These are phyloP conservation scores for Hippophae tibetana DNA, from an alignment of 306 rosid genomes.

Conservation along the genomic window DNA sequence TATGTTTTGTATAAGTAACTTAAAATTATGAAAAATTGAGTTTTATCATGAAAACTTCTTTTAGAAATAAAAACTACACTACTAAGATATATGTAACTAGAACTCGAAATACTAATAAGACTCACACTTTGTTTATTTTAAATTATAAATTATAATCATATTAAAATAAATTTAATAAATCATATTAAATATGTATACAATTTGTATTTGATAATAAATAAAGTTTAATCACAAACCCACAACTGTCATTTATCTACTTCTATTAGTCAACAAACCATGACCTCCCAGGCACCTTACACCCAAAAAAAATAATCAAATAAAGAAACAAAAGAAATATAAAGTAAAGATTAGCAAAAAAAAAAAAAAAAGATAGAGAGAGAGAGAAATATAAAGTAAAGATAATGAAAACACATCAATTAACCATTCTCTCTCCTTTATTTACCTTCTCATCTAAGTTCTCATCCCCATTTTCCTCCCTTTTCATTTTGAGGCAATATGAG, in stretches of 20 bases:
- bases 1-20: too few relatives aligned
- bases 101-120: too few relatives aligned
- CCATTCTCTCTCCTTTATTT: conserved; percentile 39
- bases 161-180: too few relatives aligned
- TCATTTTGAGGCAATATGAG: not conserved
- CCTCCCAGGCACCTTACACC: not conserved
- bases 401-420: conserved; percentile 20
- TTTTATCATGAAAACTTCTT: too few relatives aligned
- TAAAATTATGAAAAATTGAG: too few relatives aligned
- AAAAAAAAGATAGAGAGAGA: too few relatives aligned
- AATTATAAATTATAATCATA: too few relatives aligned
- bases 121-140: too few relatives aligned
- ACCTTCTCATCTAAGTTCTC: conserved; percentile 29
- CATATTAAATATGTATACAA: too few relatives aligned
- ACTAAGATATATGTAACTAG: too few relatives aligned
- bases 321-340: not conserved
- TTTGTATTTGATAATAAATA: too few relatives aligned
- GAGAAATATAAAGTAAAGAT: not conserved
- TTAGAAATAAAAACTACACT: too few relatives aligned
- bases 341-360: not conserved
- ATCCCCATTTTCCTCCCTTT: conserved; percentile 5
- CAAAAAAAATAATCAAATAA: not conserved
- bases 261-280: conserved; percentile 12
- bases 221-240: not conserved
- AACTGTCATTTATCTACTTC: not conserved